phyloP scores from a whole-genome alignment of 2,329 filamentous ascomycete species.

The Pseudocercospora macadamiae region DNA sequence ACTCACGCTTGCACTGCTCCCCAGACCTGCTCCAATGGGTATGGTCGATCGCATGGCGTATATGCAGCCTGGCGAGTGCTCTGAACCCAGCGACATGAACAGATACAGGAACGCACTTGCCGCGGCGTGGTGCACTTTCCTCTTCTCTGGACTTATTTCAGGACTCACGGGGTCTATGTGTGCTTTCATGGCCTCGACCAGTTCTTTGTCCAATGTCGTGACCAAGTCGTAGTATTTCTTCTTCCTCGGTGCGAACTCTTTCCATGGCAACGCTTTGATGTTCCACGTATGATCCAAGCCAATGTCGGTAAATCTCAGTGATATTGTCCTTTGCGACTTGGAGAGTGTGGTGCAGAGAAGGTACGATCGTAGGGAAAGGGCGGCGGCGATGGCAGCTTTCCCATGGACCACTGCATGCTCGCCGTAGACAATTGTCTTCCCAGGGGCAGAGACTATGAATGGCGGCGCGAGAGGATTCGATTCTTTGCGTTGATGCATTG shows the following conservation, averaged over 20 bases:
- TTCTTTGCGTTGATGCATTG: conserved; percentile 28
- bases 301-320: conserved; percentile 88
- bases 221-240: conserved; percentile 88
- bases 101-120: conserved; percentile 89
- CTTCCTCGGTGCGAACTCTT: conserved; percentile 81
- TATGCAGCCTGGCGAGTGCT: conserved; percentile 76
- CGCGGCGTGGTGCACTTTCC: conserved; percentile 82
- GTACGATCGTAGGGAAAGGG: conserved; percentile 93
- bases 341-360: conserved; percentile 92
- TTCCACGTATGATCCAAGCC: conserved; percentile 89
- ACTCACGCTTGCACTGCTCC: conserved; percentile 90
- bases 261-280: conserved; percentile 89
- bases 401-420: conserved; percentile 98
- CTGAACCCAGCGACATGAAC: conserved; percentile 82
- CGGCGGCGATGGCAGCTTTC: conserved; percentile 92
- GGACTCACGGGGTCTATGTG: conserved; percentile 73
- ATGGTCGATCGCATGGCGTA: conserved; percentile 94
- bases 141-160: conserved; percentile 64
- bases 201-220: conserved; percentile 79
- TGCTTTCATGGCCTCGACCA: conserved; percentile 79
- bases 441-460: conserved; percentile 97
- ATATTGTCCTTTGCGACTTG: conserved; percentile 86
- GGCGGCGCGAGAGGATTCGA: conserved; percentile 72
- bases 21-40: conserved; percentile 86
- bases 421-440: conserved; percentile 97